These are phyloP conservation scores for Drechslerella stenobrocha DNA, from an alignment of 2,329 filamentous ascomycete species.

Conservation along the genomic window DNA sequence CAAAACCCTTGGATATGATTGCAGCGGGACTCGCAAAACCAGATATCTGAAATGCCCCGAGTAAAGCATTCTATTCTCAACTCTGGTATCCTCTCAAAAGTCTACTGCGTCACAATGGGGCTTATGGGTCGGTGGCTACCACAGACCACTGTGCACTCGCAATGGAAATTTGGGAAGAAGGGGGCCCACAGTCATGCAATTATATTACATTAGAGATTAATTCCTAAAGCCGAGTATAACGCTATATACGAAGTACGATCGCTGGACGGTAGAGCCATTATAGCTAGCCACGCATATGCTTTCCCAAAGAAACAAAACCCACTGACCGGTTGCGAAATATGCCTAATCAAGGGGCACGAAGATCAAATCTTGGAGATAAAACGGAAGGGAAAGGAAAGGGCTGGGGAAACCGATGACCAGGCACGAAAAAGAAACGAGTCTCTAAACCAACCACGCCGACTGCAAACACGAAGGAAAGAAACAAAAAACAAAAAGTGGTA, in stretches of 20 bases:
- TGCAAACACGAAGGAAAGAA: conserved; percentile 26
- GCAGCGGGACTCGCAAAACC: too few species aligned
- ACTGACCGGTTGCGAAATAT: neutral
- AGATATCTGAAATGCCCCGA: too few species aligned
- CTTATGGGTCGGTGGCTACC: too few species aligned
- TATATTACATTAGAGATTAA: conserved; percentile 3
- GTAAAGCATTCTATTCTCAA: too few species aligned
- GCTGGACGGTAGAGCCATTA: conserved; percentile 1
- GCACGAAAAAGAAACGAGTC: neutral
- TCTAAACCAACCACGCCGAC: conserved; percentile 9
- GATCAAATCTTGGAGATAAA: neutral
- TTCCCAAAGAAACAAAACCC: neutral
- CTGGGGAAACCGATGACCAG: neutral
- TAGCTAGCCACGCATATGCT: conserved; percentile 2
- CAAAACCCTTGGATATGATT: too few species aligned
- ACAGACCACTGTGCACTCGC: too few species aligned
- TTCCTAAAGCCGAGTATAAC: neutral
- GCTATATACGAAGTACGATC: neutral
- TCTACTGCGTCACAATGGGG: too few species aligned
- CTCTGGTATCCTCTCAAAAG: too few species aligned
- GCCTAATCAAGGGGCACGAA: conserved; percentile 2
- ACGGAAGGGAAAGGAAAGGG: neutral
- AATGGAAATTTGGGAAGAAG: too few species aligned
- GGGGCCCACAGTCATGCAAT: too few species aligned
- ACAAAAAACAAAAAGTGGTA: too few species aligned